Evolutionary conservation across 768 basidiomycete species (phyloP).

Genomic region (Xanthoconium stramineum): DNA sequence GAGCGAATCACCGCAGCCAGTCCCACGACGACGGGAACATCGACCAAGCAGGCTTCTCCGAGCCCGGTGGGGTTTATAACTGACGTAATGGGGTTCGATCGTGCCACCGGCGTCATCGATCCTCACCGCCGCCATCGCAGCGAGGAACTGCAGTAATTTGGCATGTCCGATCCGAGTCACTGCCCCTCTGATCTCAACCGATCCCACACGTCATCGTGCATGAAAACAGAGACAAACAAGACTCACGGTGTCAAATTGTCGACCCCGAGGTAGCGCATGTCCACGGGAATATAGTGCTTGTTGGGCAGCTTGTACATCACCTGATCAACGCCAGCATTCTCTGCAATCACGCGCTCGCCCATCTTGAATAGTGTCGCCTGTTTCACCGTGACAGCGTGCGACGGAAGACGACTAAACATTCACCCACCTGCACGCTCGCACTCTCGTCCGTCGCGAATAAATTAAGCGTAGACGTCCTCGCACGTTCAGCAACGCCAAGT

Average conservation of each 20-base stretch:
- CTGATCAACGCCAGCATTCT: slow-evolving; percentile 55
- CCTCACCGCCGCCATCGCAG: slow-evolving; percentile 16
- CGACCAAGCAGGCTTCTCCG: neutral
- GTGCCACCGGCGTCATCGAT: slow-evolving; percentile 31
- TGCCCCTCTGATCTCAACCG: slow-evolving; percentile 4
- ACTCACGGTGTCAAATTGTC: slow-evolving; percentile 69
- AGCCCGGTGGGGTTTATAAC: neutral
- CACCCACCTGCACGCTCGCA: slow-evolving; percentile 82
- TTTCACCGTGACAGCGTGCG: neutral
- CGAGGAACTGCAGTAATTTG: slow-evolving; percentile 10
- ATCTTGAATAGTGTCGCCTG: slow-evolving; percentile 94
- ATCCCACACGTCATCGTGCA: slow-evolving; percentile 19
- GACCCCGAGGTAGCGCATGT: slow-evolving; percentile 69
- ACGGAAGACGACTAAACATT: fast-evolving
- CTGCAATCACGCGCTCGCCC: slow-evolving; percentile 66
- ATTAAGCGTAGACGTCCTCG: slow-evolving; percentile 67
- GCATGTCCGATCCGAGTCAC: neutral
- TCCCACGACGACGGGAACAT: slow-evolving; percentile 18
- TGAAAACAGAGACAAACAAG: slow-evolving; percentile 5
- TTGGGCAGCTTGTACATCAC: slow-evolving; percentile 84
- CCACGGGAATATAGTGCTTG: slow-evolving; percentile 91
- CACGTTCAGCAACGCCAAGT: slow-evolving; percentile 47
- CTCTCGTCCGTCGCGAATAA: slow-evolving; percentile 86
- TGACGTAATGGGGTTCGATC: slow-evolving; percentile 23
- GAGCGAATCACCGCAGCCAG: neutral